Evolutionary conservation across 2,329 filamentous ascomycete species (phyloP).

Genomic region (Sporothrix euskadiensis): DNA sequence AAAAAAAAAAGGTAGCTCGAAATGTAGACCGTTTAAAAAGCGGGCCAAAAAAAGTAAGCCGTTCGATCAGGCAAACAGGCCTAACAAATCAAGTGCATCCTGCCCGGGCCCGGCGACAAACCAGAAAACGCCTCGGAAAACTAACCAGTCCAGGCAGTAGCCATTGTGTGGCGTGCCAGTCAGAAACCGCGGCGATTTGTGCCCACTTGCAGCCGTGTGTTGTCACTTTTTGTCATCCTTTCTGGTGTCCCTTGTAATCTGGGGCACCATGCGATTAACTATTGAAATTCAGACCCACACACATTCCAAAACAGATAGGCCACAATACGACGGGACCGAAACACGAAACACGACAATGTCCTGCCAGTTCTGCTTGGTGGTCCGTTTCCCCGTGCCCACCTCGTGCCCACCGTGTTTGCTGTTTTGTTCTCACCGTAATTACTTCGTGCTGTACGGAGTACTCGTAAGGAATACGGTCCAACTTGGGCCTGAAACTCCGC

Average conservation of each 20-base stretch:
- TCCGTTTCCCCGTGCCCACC: neutral
- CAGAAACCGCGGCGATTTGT: neutral
- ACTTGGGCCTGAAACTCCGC: slow-evolving; percentile 17
- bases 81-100: neutral
- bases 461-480: slow-evolving; percentile 1
- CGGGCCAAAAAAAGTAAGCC: neutral
- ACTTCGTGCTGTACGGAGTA: neutral
- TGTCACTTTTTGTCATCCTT: neutral
- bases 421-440: neutral
- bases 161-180: slow-evolving; percentile 4
- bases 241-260: neutral
- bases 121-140: neutral
- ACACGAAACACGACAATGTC: neutral
- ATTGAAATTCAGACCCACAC: neutral
- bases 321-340: neutral
- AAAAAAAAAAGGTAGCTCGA: no score
- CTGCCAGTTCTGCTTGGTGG: neutral
- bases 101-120: neutral
- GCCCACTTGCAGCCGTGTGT: neutral
- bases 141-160: neutral
- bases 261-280: neutral
- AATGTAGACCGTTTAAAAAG: neutral
- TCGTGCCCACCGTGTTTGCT: neutral
- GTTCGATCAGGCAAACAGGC: neutral
- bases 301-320: neutral